Conservation (phyloP, 2,329 filamentous ascomycete species). For the Cyclaneusma minus region DNA sequence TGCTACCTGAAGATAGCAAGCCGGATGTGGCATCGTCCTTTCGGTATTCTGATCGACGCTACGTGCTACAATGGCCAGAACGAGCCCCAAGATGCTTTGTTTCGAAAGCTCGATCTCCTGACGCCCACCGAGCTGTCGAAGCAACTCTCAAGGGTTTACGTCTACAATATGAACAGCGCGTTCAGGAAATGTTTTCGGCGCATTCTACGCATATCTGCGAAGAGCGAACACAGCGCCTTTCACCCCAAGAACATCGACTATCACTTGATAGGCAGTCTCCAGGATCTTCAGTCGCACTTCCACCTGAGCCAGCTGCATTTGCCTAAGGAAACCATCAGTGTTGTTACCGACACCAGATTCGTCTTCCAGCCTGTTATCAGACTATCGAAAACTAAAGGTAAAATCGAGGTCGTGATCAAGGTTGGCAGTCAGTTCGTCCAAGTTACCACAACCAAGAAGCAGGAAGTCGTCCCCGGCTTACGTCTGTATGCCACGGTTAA, state of each 20-base stretch:
- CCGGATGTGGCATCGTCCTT: slow-evolving; percentile 53
- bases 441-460: slow-evolving; percentile 52
- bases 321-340: slow-evolving; percentile 54
- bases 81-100: slow-evolving; percentile 49
- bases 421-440: slow-evolving; percentile 56
- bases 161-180: slow-evolving; percentile 61
- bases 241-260: slow-evolving; percentile 52
- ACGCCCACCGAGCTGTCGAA: slow-evolving; percentile 44
- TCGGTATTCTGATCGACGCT: slow-evolving; percentile 51
- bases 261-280: slow-evolving; percentile 46
- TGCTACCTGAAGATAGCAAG: slow-evolving; percentile 59
- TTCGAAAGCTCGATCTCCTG: slow-evolving; percentile 45
- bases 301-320: slow-evolving; percentile 50
- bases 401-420: slow-evolving; percentile 53
- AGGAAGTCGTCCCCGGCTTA: slow-evolving; percentile 48
- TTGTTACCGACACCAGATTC: slow-evolving; percentile 49
- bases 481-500: slow-evolving; percentile 49
- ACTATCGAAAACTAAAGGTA: slow-evolving; percentile 53
- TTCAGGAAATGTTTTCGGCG: slow-evolving; percentile 53
- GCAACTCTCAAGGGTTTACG: slow-evolving; percentile 45
- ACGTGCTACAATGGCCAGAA: slow-evolving; percentile 56
- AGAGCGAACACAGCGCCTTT: slow-evolving; percentile 43
- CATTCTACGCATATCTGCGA: slow-evolving; percentile 43
- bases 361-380: slow-evolving; percentile 50
- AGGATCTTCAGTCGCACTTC: slow-evolving; percentile 51